These are phyloP conservation scores for Plasmodium falciparum DNA, from an alignment of 169 alveolate genomes.

Conservation along the genomic window DNA sequence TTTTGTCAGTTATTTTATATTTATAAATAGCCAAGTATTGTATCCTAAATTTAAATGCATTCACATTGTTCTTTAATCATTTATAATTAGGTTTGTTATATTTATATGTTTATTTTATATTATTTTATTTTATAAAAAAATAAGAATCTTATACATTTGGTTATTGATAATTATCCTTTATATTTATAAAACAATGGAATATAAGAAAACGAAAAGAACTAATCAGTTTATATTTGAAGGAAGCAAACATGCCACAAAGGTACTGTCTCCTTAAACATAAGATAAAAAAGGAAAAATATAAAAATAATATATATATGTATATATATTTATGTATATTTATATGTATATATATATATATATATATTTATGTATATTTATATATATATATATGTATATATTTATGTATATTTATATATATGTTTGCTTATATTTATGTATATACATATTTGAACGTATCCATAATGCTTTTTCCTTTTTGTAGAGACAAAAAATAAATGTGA, in stretches of 20 bases:
- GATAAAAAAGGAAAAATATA: neutral
- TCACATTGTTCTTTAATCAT: too few species aligned
- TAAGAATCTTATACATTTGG: constrained; percentile 9
- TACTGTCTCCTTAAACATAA: neutral
- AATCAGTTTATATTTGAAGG: constrained; percentile 53
- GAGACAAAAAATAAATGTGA: constrained; percentile 67
- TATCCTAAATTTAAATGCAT: too few species aligned
- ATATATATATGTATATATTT: too few species aligned
- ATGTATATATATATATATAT: too few species aligned
- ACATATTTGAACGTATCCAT: neutral
- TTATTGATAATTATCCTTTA: neutral
- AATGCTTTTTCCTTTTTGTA: neutral
- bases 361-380: too few species aligned
- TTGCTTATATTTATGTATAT: neutral
- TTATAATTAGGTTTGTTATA: too few species aligned
- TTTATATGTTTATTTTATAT: too few species aligned
- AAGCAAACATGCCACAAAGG: constrained; percentile 51
- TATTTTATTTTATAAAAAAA: constrained; percentile 5
- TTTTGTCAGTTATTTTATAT: too few species aligned
- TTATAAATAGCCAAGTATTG: too few species aligned
- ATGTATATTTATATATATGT: too few species aligned
- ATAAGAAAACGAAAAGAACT: constrained; percentile 60
- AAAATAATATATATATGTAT: neutral
- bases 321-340: neutral
- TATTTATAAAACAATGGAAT: constrained; percentile 38